Conservation (phyloP, 805 yeast genomes). For the Ogataea pilisensis region DNA sequence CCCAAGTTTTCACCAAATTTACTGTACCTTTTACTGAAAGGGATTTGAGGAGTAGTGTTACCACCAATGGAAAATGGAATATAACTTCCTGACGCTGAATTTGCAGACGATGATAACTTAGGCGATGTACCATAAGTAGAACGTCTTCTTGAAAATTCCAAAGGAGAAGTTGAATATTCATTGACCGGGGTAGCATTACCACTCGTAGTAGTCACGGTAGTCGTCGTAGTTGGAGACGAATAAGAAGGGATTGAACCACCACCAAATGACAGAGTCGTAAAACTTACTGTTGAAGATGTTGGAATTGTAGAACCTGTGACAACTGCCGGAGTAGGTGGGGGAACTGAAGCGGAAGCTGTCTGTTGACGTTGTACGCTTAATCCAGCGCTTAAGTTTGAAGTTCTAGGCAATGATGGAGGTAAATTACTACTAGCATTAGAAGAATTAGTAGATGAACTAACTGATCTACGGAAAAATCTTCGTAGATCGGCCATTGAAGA, state of each 20-base stretch:
- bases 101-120: constrained; percentile 5
- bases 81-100: constrained; percentile 7
- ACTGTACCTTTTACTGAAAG: constrained; percentile 72
- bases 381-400: constrained; percentile 34
- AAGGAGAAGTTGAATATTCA: constrained; percentile 20
- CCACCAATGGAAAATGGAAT: constrained; percentile 32
- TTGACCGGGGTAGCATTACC: constrained; percentile 10
- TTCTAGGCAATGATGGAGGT: constrained; percentile 25
- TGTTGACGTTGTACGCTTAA: constrained; percentile 29
- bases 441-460: constrained; percentile 9
- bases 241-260: constrained; percentile 3
- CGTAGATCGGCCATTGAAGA: constrained; percentile 77
- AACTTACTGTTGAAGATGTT: constrained; percentile 8
- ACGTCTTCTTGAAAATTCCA: constrained; percentile 14
- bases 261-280: constrained; percentile 12
- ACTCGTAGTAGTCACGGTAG: constrained; percentile 4
- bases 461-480: constrained; percentile 58
- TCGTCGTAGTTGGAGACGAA: constrained; percentile 4
- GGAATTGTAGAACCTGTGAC: constrained; percentile 9
- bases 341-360: constrained; percentile 8
- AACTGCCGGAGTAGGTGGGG: constrained; percentile 7
- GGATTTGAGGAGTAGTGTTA: constrained; percentile 42
- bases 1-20: constrained; percentile 85
- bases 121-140: constrained; percentile 12
- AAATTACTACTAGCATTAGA: constrained; percentile 15